Evolutionary conservation across 2,329 filamentous ascomycete genomes (phyloP), one percentile per base, ranked within the genome.

Genomic region (Alternaria arbusti): DNA sequence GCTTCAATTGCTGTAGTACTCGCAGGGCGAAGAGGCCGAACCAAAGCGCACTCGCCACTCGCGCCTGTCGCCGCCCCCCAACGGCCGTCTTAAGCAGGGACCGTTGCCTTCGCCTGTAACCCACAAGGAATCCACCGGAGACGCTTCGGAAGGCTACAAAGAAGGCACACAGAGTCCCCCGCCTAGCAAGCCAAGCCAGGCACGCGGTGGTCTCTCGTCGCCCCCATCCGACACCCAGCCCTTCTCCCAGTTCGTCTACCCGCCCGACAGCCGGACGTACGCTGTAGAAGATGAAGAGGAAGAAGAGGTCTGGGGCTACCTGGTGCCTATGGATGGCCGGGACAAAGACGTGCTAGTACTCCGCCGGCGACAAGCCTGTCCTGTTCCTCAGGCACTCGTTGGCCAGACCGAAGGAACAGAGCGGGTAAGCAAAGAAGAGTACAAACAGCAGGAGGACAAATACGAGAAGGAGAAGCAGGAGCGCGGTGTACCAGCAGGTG

Each of bases 281-380:
- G 93, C 97, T 60, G 92, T 96, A 5, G 88, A 94, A 66, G 92
- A 97, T 76, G 94, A 97, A 81, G 88, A 87, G 61, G 86, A 88
- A 49, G 92, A 97, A 78, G 93, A 93, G 9, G 93, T 98, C 1
- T 99, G 96, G 96, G 96, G 96, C 12, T 99, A 98, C 74, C 84
- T 99, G 6, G 88, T 97, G 57, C 93, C 95, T 2, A 83, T 97
- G 23, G 90, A 95, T 74, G 86, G 87, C 56, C 88, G 87, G 67
- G 89, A 90, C 57, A 90, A 89, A 80, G 82, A 91, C 79, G 80
- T 86, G 5, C 79, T 97, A 81, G 91, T 96, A 8, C 80, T 99
- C 78, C 91, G 88, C 80, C 93, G 89, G 74, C 87, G 94, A 59
- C 87, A 86, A 63, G 86, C 87, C 36, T 97, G 94, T 76, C 88